Percentiles rank a stretch among this genome's conserved stretches.
Evolutionary conservation across 345 rosid genomes (phyloP).

Genomic region (Ceriops decandra): DNA sequence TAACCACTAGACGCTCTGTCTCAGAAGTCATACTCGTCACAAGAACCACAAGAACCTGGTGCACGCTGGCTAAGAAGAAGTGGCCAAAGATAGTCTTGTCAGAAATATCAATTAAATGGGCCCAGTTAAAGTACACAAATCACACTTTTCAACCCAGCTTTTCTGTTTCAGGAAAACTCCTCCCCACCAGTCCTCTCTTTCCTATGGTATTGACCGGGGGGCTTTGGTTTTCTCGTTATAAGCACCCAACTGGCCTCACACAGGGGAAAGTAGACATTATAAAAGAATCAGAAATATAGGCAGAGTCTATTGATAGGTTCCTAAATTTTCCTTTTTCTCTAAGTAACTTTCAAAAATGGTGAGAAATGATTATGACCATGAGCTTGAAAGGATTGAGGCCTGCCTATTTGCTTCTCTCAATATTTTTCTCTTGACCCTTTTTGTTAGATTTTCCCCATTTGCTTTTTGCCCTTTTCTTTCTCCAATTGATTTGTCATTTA

Average conservation of each 20-base stretch:
- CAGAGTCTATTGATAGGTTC: neutral
- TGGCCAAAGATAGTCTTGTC: slow-evolving; percentile 5
- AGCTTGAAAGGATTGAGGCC: slow-evolving; percentile 39
- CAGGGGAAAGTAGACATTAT: neutral
- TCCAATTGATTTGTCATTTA: too few relatives aligned
- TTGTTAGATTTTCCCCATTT: neutral
- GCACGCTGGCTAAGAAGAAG: neutral
- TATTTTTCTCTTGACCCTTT: neutral
- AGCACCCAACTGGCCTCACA: too few relatives aligned
- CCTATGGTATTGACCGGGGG: too few relatives aligned
- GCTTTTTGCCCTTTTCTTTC: too few relatives aligned
- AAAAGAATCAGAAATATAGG: neutral
- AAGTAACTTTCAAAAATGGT: slow-evolving; percentile 26
- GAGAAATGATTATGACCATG: slow-evolving; percentile 27
- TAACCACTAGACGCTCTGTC: too few relatives aligned
- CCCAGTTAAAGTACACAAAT: slow-evolving; percentile 18
- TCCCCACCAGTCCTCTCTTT: neutral
- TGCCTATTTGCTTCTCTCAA: neutral
- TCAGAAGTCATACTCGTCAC: neutral
- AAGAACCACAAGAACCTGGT: slow-evolving; percentile 9
- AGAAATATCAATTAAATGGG: neutral
- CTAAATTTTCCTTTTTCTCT: neutral
- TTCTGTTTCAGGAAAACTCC: neutral
- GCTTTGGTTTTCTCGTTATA: neutral
- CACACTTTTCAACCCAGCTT: slow-evolving; percentile 20